A percentile compares a stretch with the other conserved stretches of the same genome.
phyloP scores from a whole-genome alignment of 495 filamentous ascomycete species.

The Aspergillus nidulans region DNA sequence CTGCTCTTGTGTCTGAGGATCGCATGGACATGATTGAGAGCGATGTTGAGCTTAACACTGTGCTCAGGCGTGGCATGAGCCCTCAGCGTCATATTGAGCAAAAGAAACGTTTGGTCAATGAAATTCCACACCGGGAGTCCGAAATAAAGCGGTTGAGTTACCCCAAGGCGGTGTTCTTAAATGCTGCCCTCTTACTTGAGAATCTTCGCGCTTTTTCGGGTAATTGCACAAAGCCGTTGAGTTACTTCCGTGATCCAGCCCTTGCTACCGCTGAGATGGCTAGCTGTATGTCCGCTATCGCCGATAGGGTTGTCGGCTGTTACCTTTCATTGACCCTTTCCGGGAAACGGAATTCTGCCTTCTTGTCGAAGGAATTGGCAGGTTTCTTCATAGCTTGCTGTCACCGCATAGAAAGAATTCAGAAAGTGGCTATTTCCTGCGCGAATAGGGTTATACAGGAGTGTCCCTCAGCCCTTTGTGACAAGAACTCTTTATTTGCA shows the following conservation, averaged over 20 bases:
- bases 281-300: slow-evolving; percentile 80
- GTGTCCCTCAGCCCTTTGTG: slow-evolving; percentile 86
- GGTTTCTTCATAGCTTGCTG: slow-evolving; percentile 82
- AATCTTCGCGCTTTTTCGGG: slow-evolving; percentile 76
- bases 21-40: slow-evolving; percentile 85
- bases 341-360: slow-evolving; percentile 69
- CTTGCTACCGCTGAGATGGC: slow-evolving; percentile 75
- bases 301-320: slow-evolving; percentile 62
- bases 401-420: slow-evolving; percentile 84
- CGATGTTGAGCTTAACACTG: slow-evolving; percentile 90
- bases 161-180: slow-evolving; percentile 84
- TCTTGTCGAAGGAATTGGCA: slow-evolving; percentile 82
- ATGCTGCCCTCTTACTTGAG: slow-evolving; percentile 80
- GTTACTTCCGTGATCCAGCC: slow-evolving; percentile 88
- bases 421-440: slow-evolving; percentile 72
- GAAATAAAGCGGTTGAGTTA: slow-evolving; percentile 80
- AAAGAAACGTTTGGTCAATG: slow-evolving; percentile 65
- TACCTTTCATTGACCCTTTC: slow-evolving; percentile 70
- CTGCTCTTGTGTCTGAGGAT: slow-evolving; percentile 76
- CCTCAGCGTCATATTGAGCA: slow-evolving; percentile 72
- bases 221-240: slow-evolving; percentile 79
- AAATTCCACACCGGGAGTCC: slow-evolving; percentile 68
- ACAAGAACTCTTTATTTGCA: slow-evolving; percentile 83
- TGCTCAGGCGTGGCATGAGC: slow-evolving; percentile 76
- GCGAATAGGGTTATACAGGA: slow-evolving; percentile 79